Evolutionary conservation across 2,329 filamentous ascomycete genomes (phyloP).

Genomic region (Erysiphe pulchra): DNA sequence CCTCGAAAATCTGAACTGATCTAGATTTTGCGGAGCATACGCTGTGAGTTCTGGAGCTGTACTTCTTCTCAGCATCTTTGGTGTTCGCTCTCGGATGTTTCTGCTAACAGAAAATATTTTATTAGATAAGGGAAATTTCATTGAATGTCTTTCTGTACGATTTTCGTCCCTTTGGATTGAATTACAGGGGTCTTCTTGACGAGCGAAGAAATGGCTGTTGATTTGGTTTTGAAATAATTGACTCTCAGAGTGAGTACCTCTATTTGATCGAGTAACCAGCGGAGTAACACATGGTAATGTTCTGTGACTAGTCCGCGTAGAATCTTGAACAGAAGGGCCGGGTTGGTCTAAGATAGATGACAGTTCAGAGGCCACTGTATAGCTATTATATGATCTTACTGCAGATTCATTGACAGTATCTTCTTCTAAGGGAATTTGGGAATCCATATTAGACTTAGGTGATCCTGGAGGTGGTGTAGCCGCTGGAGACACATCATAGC

Average conservation of each 20-base stretch:
- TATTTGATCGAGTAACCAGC: background rate
- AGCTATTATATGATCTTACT: background rate
- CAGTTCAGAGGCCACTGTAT: background rate
- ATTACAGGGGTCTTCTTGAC: background rate
- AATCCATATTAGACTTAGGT: background rate
- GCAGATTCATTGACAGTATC: background rate
- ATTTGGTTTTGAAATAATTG: background rate
- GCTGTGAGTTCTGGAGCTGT: background rate
- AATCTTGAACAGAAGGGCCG: background rate
- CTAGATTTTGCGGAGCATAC: background rate
- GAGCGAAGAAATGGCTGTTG: background rate
- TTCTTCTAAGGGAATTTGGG: background rate
- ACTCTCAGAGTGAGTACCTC: background rate
- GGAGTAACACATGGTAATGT: background rate
- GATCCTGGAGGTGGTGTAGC: slow-evolving; percentile 6
- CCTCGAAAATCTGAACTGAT: background rate
- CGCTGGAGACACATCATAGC: slow-evolving; percentile 14
- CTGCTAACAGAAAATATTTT: background rate
- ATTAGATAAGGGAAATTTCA: background rate
- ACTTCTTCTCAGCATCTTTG: background rate
- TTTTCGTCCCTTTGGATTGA: background rate
- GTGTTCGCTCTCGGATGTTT: background rate
- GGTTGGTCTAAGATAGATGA: background rate
- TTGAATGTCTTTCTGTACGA: background rate
- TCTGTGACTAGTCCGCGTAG: background rate